Evolutionary conservation across 164 flowering plant genomes (phyloP), one percentile per base, ranked within the genome.

Genomic region (Annona squamosa): DNA sequence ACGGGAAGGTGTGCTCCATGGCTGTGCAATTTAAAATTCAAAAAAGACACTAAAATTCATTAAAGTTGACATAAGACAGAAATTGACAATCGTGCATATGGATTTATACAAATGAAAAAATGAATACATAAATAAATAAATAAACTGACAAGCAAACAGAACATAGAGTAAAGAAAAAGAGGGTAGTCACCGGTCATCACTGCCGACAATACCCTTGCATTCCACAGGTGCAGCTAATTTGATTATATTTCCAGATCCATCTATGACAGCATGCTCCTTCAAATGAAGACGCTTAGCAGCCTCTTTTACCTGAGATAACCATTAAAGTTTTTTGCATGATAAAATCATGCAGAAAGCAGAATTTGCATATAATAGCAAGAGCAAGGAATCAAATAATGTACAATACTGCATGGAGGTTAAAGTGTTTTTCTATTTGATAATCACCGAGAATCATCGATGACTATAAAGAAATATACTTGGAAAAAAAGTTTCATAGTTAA

Each of bases 181-280:
- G 13, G 75, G 67, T 46, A 13, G 1, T 83, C 57, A 91, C 99
- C 99, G 88, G 85, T 93, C 99, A 85, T 96, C 99, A 85, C 97
- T 90, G 16, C 99, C 99, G 74, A 96, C 92, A 79, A 96, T 96
- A 71, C 99, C 99, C 89, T 96, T 96, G 90, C 98, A 93, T 82
- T 96, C 99, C 65, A 96, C 99, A 47, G 98, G 97, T 12, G 97
- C 99, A 81, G 99, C 99, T 75, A 96, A 81, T 76, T 85, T 91
- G 76, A 88, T 84, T 52, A 71, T 85, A 82, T 86, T 87, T 48
- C 94, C 98, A 80, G 90, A 85, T 76, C 86, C 97, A 84, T 96
- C 99, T 68, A 82, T 65, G 18, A 96, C 97, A 4, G 82, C 69
- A 73, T 96, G 99, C 71, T 96, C 99, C 78, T 96, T 96, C 79